Evolutionary conservation across 139 green algal genomes (phyloP).

Genomic region (Closterium sp.): DNA sequence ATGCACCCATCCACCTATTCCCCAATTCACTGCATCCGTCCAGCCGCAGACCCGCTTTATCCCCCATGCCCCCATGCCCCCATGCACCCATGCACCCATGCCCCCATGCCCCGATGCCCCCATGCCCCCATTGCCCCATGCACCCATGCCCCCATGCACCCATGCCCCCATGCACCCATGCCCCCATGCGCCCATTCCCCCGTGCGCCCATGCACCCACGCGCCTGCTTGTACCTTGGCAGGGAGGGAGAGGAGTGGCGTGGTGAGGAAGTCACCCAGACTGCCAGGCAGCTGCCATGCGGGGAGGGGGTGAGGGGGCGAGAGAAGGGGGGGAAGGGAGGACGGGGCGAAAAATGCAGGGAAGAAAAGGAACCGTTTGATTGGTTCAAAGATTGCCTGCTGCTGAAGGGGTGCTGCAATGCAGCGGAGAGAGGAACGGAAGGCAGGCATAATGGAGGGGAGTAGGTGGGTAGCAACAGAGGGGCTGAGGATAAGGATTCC

Average conservation of each 20-base stretch:
- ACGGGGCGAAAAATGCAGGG: background rate
- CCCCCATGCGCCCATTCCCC: background rate
- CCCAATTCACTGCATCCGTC: too few species aligned
- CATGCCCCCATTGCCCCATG: background rate
- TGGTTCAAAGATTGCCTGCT: too few species aligned
- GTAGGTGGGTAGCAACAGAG: background rate
- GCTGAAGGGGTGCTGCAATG: too few species aligned
- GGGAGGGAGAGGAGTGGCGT: conserved; percentile 26
- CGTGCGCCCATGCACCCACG: background rate
- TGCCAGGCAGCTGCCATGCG: conserved; percentile 17
- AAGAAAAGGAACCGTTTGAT: too few species aligned
- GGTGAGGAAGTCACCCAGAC: conserved; percentile 26
- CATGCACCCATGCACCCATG: background rate
- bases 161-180: background rate
- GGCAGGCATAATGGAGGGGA: background rate
- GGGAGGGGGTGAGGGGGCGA: background rate
- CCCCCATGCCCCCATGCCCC: too few species aligned
- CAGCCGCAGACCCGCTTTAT: too few species aligned
- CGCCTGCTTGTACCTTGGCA: conserved; percentile 37
- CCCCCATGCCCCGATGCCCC: too few species aligned
- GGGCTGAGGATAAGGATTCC: too few species aligned
- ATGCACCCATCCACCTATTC: background rate
- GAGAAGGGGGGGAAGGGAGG: background rate
- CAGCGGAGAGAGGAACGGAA: too few species aligned
- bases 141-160: background rate